Evolutionary conservation across 768 basidiomycete genomes (phyloP), one percentile per base, ranked within the genome.

Genomic region (Amanita rubescens): DNA sequence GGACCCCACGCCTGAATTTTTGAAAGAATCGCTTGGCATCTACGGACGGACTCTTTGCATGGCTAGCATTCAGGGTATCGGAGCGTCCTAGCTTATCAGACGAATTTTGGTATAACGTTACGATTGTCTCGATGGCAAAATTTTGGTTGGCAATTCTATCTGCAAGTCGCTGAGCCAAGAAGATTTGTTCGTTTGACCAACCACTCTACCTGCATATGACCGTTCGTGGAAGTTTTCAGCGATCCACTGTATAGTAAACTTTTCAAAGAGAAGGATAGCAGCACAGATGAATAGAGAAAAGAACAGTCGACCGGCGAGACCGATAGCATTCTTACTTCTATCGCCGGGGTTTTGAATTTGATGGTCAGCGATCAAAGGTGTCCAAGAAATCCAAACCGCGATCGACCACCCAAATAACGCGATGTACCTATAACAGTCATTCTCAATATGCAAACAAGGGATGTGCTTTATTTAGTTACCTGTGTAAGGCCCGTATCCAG

Each of bases 101-200:
- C 2, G 90, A 93, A 67, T 92, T 75, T 53, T 77, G 79, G 69
- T 96, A 94, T 1, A 96, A 73, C 2, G 79, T 78, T 46, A 87
- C 81, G 32, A 96, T 74, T 0, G 80, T 71, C 57, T 73, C 76
- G 52, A 91, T 76, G 8, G 89, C 86, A 61, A 84, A 82, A 62
- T 92, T 92, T 65, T 94, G 91, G 57, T 86, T 84, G 33, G 78
- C 72, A 58, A 94, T 89, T 39, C 92, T 83, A 58, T 94, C 91
- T 80, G 70, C 53, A 50, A 56, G 42, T 10, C 14, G 20, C 19
- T 17, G 56, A 24, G 19, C 22, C 27, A 30, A 47, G 50, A 45
- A 15, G 27, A 34, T 51, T 15, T 39, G 34, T 32, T 41, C 14
- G 15, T 35, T 35, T 20, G 34, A 39, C 8, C 1, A 15, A 38